Evolutionary conservation across 2,329 filamentous ascomycete species (phyloP).

Genomic region (Alternaria panax): DNA sequence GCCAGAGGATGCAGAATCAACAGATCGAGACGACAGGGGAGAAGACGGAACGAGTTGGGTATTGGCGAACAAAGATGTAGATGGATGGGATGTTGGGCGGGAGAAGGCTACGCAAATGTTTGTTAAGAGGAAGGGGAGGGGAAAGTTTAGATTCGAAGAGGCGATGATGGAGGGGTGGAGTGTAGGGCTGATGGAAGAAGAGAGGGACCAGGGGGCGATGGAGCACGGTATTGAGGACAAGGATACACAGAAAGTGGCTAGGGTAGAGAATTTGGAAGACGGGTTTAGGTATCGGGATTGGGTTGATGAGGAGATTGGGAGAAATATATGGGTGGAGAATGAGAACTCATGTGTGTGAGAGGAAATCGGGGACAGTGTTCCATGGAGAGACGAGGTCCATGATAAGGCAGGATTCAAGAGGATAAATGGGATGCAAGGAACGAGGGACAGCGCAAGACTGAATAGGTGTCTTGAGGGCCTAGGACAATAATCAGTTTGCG

Average conservation of each 20-base stretch:
- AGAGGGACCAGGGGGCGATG: not conserved
- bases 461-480: not conserved
- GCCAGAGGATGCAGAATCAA: not conserved
- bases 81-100: not conserved
- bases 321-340: too few relatives aligned
- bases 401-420: not conserved
- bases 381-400: too few relatives aligned
- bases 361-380: not conserved
- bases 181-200: not conserved
- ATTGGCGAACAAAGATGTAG: not conserved
- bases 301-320: not conserved
- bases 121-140: not conserved
- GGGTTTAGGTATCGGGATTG: not conserved
- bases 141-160: not conserved
- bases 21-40: not conserved
- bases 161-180: not conserved
- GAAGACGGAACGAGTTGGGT: not conserved
- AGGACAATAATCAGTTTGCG: not conserved
- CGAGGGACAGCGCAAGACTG: not conserved
- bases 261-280: not conserved
- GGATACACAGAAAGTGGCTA: rapidly evolving
- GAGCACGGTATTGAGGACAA: not conserved
- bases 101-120: not conserved
- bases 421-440: not conserved
- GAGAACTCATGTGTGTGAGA: too few relatives aligned